Evolutionary conservation across 176 grass and related monocot genomes (phyloP).

Genomic region (Stipa capillata): DNA sequence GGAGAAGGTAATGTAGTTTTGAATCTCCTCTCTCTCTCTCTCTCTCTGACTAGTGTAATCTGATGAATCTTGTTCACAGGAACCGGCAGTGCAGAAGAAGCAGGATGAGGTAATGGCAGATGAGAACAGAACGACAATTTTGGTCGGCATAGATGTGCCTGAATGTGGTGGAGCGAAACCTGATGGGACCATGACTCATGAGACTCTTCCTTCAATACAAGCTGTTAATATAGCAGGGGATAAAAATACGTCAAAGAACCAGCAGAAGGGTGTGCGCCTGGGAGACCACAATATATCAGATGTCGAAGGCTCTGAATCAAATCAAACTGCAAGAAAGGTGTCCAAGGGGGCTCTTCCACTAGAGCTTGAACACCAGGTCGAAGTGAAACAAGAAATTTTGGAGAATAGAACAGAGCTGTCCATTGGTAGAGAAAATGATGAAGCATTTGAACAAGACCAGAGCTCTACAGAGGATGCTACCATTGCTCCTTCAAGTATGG

Average conservation of each 20-base stretch:
- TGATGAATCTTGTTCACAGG: conserved; percentile 17
- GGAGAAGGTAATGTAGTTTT: conserved; percentile 18
- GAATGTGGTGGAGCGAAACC: conserved; percentile 18
- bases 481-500: conserved; percentile 9
- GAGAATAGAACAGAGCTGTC: conserved; percentile 20
- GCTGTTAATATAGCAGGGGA: not conserved
- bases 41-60: not conserved
- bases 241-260: not conserved
- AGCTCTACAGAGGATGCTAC: not conserved
- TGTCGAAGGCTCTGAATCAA: conserved; percentile 18
- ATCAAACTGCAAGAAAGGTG: conserved; percentile 8
- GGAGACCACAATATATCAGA: conserved; percentile 12
- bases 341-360: conserved; percentile 14
- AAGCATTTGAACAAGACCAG: conserved; percentile 12
- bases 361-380: not conserved
- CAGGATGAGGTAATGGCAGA: not conserved
- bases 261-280: not conserved
- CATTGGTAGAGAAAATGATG: conserved; percentile 18
- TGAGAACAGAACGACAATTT: not conserved
- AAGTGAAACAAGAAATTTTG: conserved; percentile 20
- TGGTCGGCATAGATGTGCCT: conserved; percentile 8
- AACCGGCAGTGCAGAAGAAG: not conserved
- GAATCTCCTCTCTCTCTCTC: not conserved
- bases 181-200: not conserved
- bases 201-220: not conserved